Conservation (phyloP, 2,329 filamentous ascomycete genomes). For the Claviceps capensis region DNA sequence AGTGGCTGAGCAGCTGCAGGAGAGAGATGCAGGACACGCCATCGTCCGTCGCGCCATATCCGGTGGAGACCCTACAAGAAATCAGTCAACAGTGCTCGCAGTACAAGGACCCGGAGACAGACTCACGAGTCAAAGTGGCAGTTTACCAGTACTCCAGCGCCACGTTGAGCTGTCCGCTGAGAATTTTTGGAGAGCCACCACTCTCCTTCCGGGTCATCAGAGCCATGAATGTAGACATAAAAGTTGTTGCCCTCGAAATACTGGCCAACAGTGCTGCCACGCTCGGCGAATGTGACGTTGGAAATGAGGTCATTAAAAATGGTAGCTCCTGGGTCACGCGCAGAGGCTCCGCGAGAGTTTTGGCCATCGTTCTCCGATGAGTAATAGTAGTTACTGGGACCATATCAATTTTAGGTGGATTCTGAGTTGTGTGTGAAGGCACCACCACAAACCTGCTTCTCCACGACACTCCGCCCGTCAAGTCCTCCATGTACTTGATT, state of each 20-base stretch:
- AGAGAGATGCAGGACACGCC: constrained; percentile 80
- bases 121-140: constrained; percentile 72
- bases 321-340: constrained; percentile 29
- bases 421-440: neutral
- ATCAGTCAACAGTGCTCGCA: neutral
- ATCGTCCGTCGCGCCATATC: constrained; percentile 87
- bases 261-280: constrained; percentile 27
- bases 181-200: constrained; percentile 51
- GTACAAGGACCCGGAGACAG: too few species aligned
- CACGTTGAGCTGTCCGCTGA: constrained; percentile 34
- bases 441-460: constrained; percentile 1
- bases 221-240: constrained; percentile 79
- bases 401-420: neutral
- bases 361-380: neutral
- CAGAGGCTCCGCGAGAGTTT: neutral
- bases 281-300: constrained; percentile 53
- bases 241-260: constrained; percentile 94
- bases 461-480: constrained; percentile 18
- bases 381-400: neutral
- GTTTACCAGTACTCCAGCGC: constrained; percentile 78
- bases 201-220: constrained; percentile 53
- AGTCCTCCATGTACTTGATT: constrained; percentile 31
- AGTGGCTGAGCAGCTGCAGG: constrained; percentile 77
- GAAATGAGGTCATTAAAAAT: constrained; percentile 68
- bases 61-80: constrained; percentile 63